Evolutionary conservation across 345 rosid genomes (phyloP).

Genomic region (Aquilaria yunnanensis): DNA sequence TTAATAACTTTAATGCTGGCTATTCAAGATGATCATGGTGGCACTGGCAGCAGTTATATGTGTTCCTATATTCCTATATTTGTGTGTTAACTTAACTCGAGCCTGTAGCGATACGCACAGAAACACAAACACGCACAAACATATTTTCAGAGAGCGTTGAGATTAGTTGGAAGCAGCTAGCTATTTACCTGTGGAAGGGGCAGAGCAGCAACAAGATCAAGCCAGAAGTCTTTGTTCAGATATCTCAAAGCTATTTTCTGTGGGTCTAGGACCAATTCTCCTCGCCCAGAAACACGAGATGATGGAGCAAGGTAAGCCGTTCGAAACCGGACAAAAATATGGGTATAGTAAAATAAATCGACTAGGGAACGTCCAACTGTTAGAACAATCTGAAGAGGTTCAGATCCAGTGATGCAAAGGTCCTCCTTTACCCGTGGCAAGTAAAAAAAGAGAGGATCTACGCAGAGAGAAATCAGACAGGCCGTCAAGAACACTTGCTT

Average conservation of each 20-base stretch:
- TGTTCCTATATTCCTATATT: too few relatives aligned
- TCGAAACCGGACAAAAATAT: conserved; percentile 36
- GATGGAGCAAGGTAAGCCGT: conserved; percentile 61
- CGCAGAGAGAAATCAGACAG: conserved; percentile 44
- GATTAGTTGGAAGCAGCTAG: neutral
- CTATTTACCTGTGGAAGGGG: conserved; percentile 57
- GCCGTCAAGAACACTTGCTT: conserved; percentile 51
- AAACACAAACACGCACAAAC: too few relatives aligned
- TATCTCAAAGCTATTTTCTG: conserved; percentile 39
- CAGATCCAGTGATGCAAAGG: conserved; percentile 27
- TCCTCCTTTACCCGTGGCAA: conserved; percentile 26
- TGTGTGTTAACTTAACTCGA: too few relatives aligned
- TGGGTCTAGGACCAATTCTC: conserved; percentile 49
- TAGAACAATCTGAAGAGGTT: conserved; percentile 27
- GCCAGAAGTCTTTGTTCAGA: conserved; percentile 38
- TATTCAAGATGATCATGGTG: too few relatives aligned
- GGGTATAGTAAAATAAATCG: conserved; percentile 41
- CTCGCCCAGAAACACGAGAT: conserved; percentile 62
- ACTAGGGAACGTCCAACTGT: conserved; percentile 28
- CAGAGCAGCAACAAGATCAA: conserved; percentile 38
- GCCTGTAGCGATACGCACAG: too few relatives aligned
- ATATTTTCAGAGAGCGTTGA: too few relatives aligned
- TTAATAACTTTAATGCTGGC: too few relatives aligned
- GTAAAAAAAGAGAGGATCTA: conserved; percentile 55
- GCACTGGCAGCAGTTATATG: too few relatives aligned